Evolutionary conservation across 1,284 basidiomycete genomes (phyloP).

Genomic region (Leucoagaricus sp.): DNA sequence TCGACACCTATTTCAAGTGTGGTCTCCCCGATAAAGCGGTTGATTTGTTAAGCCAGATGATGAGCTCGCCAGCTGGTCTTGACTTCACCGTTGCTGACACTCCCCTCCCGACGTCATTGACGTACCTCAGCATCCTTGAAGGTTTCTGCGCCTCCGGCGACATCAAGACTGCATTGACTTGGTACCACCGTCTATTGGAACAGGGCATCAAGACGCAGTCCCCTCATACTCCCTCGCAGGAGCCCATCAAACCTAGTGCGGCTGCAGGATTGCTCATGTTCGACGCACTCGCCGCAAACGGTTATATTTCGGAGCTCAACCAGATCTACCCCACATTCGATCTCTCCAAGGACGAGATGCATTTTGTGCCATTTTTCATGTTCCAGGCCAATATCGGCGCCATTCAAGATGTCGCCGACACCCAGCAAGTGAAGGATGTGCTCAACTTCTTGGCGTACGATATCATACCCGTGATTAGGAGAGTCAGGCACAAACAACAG

Average conservation of each 20-base stretch:
- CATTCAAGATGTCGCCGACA: conserved; percentile 17
- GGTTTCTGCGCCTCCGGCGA: conserved; percentile 71
- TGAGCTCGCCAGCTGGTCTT: conserved; percentile 47
- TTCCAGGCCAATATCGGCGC: conserved; percentile 37
- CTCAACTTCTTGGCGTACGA: conserved; percentile 1
- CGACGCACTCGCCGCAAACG: conserved; percentile 48
- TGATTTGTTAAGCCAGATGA: conserved; percentile 73
- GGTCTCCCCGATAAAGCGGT: conserved; percentile 68
- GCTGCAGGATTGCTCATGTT: conserved; percentile 56
- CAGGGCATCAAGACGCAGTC: conserved; percentile 37
- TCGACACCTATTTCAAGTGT: conserved; percentile 72
- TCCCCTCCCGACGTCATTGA: conserved; percentile 61
- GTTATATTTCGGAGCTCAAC: conserved; percentile 57
- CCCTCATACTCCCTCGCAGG: conserved; percentile 36
- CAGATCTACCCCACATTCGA: conserved; percentile 45
- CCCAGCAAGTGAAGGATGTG: conserved; percentile 6
- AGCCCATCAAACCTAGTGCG: conserved; percentile 50
- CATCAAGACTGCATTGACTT: conserved; percentile 60
- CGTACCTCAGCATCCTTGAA: conserved; percentile 66
- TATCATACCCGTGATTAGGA: background rate
- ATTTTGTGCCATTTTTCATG: conserved; percentile 13
- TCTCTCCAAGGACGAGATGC: conserved; percentile 21
- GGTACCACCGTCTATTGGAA: conserved; percentile 68
- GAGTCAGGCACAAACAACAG: background rate
- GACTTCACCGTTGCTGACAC: conserved; percentile 41